Percentiles rank a stretch among this genome's conserved stretches.
Evolutionary conservation across 2,329 filamentous ascomycete species (phyloP).

Genomic region (Parastagonospora avenae): DNA sequence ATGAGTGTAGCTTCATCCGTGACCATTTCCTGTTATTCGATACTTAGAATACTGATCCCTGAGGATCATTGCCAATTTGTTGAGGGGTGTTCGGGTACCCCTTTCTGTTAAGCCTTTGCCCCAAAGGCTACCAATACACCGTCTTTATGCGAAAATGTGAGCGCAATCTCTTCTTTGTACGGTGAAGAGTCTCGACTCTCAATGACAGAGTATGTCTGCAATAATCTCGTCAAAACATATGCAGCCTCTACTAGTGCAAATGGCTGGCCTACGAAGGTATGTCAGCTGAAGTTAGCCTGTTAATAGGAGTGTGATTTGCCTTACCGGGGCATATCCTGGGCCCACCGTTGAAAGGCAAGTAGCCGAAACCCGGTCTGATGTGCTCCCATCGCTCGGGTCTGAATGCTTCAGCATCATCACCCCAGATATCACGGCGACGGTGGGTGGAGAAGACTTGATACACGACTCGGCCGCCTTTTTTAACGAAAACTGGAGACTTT

Average conservation of each 20-base stretch:
- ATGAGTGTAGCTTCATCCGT: too few relatives aligned
- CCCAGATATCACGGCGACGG: constrained; percentile 47
- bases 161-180: neutral
- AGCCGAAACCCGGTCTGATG: neutral
- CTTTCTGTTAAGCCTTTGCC: too few relatives aligned
- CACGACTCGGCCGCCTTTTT: neutral
- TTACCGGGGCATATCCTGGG: neutral
- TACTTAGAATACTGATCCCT: too few relatives aligned
- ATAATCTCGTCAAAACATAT: neutral
- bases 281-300: neutral
- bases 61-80: too few relatives aligned
- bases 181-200: neutral
- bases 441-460: constrained; percentile 30
- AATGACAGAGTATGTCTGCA: neutral
- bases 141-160: too few relatives aligned
- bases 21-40: too few relatives aligned
- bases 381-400: constrained; percentile 44
- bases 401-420: constrained; percentile 43
- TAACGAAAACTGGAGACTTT: neutral
- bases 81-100: too few relatives aligned
- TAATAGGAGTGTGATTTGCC: neutral
- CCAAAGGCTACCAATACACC: too few relatives aligned
- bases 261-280: neutral
- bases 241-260: neutral
- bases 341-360: neutral